phyloP scores from a whole-genome alignment of 805 yeast species.

The Wickerhamiella brachini region DNA sequence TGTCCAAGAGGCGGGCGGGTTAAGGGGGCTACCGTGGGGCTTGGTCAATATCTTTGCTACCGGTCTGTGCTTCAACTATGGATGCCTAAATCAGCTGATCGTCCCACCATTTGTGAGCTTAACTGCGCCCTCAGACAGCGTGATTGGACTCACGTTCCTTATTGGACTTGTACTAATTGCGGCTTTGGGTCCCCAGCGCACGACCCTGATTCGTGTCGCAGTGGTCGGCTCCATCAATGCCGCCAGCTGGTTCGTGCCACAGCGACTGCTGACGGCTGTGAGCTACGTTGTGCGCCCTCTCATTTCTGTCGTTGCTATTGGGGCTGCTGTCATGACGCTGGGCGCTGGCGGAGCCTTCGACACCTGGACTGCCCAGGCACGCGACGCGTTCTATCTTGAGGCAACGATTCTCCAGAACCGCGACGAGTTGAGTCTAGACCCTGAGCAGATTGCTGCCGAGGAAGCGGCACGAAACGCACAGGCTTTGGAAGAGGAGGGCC shows the following conservation, averaged over 20 bases:
- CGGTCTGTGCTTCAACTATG: not conserved
- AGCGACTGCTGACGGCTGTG: not conserved
- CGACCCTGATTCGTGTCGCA: not conserved
- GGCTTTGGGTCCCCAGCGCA: not conserved
- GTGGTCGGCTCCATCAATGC: not conserved
- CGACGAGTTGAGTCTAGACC: not conserved
- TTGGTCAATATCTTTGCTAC: not conserved
- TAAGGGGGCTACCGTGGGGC: not conserved
- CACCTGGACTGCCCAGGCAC: not conserved
- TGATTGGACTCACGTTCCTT: not conserved
- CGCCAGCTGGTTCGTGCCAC: not conserved
- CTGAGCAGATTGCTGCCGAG: too few species aligned
- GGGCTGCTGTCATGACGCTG: not conserved
- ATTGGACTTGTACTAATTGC: not conserved
- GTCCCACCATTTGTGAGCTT: not conserved
- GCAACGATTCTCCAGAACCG: conserved; percentile 6
- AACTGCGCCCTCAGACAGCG: not conserved
- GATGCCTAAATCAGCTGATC: not conserved
- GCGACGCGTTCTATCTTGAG: conserved; percentile 6
- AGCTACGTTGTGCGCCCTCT: not conserved
- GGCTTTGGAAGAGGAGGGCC: too few species aligned
- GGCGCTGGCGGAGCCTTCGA: not conserved
- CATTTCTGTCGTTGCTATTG: not conserved
- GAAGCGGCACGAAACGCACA: too few species aligned
- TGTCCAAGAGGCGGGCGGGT: not conserved